Base-by-base conservation (phyloP, 2,329 filamentous ascomycete species). In the Bipolaris victoriae region DNA sequence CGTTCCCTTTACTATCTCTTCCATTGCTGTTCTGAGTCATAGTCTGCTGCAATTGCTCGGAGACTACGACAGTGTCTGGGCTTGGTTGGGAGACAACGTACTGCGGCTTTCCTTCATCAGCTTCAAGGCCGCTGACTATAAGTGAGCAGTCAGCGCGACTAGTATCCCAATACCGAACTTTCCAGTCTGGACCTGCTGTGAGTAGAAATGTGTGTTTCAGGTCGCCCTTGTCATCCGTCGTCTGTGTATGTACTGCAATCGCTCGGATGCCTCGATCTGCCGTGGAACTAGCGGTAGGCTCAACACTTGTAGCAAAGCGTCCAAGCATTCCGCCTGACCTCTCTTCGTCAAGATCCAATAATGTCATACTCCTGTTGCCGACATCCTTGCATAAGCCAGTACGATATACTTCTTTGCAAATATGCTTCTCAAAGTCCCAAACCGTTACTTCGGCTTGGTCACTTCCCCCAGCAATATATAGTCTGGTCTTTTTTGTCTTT, bases 101-200 rank as follows among this genome's bases (percentile, higher is more conserved):
- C 9, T 85, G 84, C n/a, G 92, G 90, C 71, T 87, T 88, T 33
- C 85, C 80, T 57, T 92, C 88, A 33, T 92, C 89, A 2, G 81
- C 77, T 55, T 86, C 85, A 10, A 92, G 81, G 0, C 94, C 94
- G 72, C 90, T 96, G 62, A 96, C 88, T 13, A 97, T 84, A 54
- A 84, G 82, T 39, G 91, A 97, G 57, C 87, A 85, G 70, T 97
- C 92, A 9, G 91, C 83, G 9, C 88, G 88, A 9, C 86, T 83
- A 13, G 95, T 83, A 71, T 99, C 94, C 95, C 95, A 99, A 78
- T 96, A 98, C 9, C 95, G 87, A 16, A 99, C 85, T 76, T 91
- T 95, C 78, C 90, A 91, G 76, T 98, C 95, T 10, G 90, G 90
- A 0, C 94, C 94, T 16, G 89, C 93, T 0, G 92, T 95, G 36